Conservation (phyloP, 1,139 yeast species). For the Geotrichum phurueaensis region DNA sequence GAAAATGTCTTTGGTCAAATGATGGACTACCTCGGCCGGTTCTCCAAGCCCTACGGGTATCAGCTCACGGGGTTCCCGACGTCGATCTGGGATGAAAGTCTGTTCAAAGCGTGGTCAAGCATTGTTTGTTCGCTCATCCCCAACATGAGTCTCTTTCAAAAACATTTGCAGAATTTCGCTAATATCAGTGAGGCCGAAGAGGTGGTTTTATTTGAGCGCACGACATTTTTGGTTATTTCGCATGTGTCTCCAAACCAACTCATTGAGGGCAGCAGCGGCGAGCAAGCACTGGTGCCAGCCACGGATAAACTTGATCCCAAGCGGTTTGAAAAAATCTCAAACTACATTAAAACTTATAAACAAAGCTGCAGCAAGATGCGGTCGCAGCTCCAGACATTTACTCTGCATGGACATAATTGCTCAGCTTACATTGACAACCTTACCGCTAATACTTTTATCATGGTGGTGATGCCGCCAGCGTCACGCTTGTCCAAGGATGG, state of each 20-base stretch:
- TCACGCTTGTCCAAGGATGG: slow-evolving; percentile 2
- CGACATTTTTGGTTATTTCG: slow-evolving; percentile 87
- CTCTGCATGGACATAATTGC: slow-evolving; percentile 67
- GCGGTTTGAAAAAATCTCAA: slow-evolving; percentile 88
- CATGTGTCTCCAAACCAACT: slow-evolving; percentile 35
- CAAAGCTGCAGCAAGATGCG: slow-evolving; percentile 87
- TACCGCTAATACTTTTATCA: slow-evolving; percentile 68
- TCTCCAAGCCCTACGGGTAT: slow-evolving; percentile 74
- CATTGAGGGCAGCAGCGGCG: slow-evolving; percentile 3
- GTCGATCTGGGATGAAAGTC: slow-evolving; percentile 94
- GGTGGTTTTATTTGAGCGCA: slow-evolving; percentile 84
- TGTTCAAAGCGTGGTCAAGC: slow-evolving; percentile 95
- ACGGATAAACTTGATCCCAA: slow-evolving; percentile 59
- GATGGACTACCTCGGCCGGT: slow-evolving; percentile 74
- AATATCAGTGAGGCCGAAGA: slow-evolving; percentile 79
- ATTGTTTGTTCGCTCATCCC: slow-evolving; percentile 94
- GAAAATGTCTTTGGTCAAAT: slow-evolving; percentile 76
- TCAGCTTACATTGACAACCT: slow-evolving; percentile 65
- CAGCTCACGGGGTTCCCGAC: slow-evolving; percentile 86
- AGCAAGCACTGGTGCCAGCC: slow-evolving; percentile 7
- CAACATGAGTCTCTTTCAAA: slow-evolving; percentile 76
- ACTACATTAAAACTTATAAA: slow-evolving; percentile 88
- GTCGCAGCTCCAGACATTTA: slow-evolving; percentile 72
- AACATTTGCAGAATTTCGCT: slow-evolving; percentile 68
- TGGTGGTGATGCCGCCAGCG: slow-evolving; percentile 51